phyloP scores from a whole-genome alignment of 2,329 filamentous ascomycete genomes.

The Aureobasidium sp. region DNA sequence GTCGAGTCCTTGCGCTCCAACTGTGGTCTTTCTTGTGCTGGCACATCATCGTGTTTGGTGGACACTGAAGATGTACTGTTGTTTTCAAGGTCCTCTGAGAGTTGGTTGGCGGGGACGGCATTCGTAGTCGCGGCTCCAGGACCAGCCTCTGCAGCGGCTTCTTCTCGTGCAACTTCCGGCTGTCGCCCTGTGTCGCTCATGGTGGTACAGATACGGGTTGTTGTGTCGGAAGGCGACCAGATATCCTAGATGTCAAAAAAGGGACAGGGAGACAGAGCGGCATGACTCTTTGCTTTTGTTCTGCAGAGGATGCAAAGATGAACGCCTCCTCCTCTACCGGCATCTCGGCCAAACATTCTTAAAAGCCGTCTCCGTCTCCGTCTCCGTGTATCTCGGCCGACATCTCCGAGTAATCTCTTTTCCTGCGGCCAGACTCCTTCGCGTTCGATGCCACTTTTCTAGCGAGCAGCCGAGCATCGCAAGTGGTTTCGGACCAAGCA shows the following conservation, averaged over 20 bases:
- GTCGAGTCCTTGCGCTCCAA: constrained; percentile 16
- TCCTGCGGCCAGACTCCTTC: no score
- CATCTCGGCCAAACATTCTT: background rate
- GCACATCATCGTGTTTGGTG: background rate
- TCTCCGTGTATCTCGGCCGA: background rate
- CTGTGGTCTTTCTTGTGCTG: constrained; percentile 16
- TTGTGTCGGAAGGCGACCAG: background rate
- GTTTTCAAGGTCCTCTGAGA: constrained; percentile 16
- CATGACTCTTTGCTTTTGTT: constrained; percentile 6
- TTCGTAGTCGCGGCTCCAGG: constrained; percentile 16
- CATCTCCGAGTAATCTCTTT: background rate
- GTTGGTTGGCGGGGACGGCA: constrained; percentile 16
- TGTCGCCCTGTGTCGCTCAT: background rate
- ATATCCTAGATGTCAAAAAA: background rate
- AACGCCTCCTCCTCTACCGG: background rate
- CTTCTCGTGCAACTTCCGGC: constrained; percentile 10
- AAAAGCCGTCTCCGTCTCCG: background rate
- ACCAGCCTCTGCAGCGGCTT: constrained; percentile 17
- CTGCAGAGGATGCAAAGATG: background rate
- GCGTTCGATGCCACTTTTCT: no score
- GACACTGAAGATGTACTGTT: constrained; percentile 8
- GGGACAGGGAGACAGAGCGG: background rate
- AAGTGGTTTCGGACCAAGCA: no score
- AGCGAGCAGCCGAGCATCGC: background rate
- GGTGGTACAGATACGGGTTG: background rate